A percentile compares a stretch with the other conserved stretches of the same genome.
These are phyloP conservation scores for Xerocomellus dryophilus DNA, from an alignment of 768 basidiomycete species.

Conservation along the genomic window DNA sequence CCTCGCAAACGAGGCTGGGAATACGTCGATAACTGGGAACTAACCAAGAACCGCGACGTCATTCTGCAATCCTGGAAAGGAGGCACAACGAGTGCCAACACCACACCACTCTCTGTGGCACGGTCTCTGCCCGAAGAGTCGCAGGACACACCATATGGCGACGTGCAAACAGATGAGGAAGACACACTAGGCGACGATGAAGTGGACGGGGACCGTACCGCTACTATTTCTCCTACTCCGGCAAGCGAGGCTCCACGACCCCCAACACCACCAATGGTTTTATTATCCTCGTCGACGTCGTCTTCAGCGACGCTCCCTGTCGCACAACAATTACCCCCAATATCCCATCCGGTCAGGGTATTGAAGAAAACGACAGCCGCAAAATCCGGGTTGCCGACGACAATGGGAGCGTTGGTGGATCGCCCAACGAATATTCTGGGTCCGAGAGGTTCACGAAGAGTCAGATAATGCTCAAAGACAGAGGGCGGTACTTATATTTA, in stretches of 20 bases:
- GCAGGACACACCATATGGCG: constrained; percentile 18
- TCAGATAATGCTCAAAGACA: constrained; percentile 14
- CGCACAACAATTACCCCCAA: constrained; percentile 9
- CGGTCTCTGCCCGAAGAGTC: constrained; percentile 33
- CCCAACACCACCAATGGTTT: constrained; percentile 27
- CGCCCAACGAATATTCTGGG: constrained; percentile 35
- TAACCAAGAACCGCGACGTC: constrained; percentile 61
- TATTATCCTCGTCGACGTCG: constrained; percentile 38
- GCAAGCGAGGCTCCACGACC: constrained; percentile 11
- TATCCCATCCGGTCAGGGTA: neutral
- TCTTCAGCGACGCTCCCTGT: constrained; percentile 34
- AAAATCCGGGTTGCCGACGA: constrained; percentile 26
- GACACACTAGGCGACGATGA: constrained; percentile 17
- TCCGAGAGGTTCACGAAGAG: constrained; percentile 31
- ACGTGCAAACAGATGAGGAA: constrained; percentile 21
- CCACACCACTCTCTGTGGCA: constrained; percentile 40
- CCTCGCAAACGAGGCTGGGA: constrained; percentile 75
- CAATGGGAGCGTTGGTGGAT: constrained; percentile 29
- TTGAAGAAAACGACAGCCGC: constrained; percentile 22
- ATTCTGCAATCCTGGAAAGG: constrained; percentile 54
- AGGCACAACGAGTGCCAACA: constrained; percentile 30
- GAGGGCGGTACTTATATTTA: constrained; percentile 11
- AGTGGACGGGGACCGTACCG: constrained; percentile 19
- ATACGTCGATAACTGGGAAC: constrained; percentile 67
- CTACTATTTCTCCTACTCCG: constrained; percentile 13